Evolutionary conservation across 345 rosid genomes (phyloP).

Genomic region (Firmiana major): DNA sequence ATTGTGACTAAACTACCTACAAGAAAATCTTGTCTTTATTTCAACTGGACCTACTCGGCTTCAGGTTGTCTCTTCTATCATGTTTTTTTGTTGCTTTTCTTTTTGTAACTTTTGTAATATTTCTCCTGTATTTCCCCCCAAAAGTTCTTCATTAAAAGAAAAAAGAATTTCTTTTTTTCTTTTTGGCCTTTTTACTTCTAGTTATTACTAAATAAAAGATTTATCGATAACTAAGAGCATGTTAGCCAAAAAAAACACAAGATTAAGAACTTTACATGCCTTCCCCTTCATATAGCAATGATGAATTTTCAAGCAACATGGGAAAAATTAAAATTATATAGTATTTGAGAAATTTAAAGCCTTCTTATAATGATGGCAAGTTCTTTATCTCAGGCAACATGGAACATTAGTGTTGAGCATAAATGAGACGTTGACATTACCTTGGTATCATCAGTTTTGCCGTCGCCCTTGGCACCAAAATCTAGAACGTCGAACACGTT

Average conservation of each 20-base stretch:
- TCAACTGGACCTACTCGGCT: constrained; percentile 29
- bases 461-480: constrained; percentile 89
- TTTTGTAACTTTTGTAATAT: not conserved
- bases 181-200: not conserved
- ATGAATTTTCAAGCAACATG: not conserved
- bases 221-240: not conserved
- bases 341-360: not conserved
- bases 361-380: not conserved
- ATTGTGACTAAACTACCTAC: constrained; percentile 19
- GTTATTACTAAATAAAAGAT: not conserved
- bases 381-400: not conserved
- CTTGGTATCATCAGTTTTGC: constrained; percentile 83
- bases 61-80: constrained; percentile 16
- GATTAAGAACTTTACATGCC: not conserved
- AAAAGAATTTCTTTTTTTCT: not conserved
- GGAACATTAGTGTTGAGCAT: not conserved
- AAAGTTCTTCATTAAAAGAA: not conserved
- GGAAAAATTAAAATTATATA: no score
- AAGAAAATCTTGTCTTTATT: constrained; percentile 17
- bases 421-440: constrained; percentile 20
- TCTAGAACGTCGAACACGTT: constrained; percentile 55
- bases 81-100: not conserved
- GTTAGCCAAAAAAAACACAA: not conserved
- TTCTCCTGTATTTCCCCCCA: not conserved
- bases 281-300: not conserved